Evolutionary conservation across 2,329 filamentous ascomycete genomes (phyloP).

Genomic region (Trichoderma afroharzianum): DNA sequence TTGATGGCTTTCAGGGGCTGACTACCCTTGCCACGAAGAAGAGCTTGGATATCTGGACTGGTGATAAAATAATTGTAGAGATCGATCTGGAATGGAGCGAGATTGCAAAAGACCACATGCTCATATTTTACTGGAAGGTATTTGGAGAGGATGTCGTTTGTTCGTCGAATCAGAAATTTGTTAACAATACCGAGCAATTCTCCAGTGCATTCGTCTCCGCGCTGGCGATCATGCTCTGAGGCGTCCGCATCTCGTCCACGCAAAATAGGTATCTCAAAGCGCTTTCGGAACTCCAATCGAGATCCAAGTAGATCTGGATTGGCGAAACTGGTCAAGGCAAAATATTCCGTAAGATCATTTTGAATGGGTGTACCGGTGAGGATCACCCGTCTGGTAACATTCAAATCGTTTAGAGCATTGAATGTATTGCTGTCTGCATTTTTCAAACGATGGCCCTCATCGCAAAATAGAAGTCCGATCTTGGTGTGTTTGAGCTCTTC

Average conservation of each 20-base stretch:
- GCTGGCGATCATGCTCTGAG: conserved; percentile 74
- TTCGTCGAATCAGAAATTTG: conserved; percentile 96
- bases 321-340: conserved; percentile 90
- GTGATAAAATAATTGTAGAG: conserved; percentile 97
- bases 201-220: conserved; percentile 75
- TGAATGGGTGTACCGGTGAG: conserved; percentile 96
- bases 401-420: conserved; percentile 81
- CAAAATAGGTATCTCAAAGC: conserved; percentile 88
- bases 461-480: conserved; percentile 90
- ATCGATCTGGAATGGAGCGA: conserved; percentile 86
- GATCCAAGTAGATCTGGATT: conserved; percentile 91
- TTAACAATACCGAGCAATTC: conserved; percentile 86
- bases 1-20: conserved; percentile 96
- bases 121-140: conserved; percentile 98
- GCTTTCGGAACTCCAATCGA: conserved; percentile 85
- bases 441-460: conserved; percentile 94
- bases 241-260: conserved; percentile 88
- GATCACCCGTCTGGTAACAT: conserved; percentile 88
- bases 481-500: conserved; percentile 85
- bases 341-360: conserved; percentile 98
- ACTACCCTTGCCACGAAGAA: conserved; percentile 89
- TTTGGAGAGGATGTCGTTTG: conserved; percentile 96
- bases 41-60: conserved; percentile 87
- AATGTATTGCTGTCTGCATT: conserved; percentile 97
- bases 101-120: conserved; percentile 96